Conservation (phyloP, 2,329 filamentous ascomycete species). For the Epichloe baconii region DNA sequence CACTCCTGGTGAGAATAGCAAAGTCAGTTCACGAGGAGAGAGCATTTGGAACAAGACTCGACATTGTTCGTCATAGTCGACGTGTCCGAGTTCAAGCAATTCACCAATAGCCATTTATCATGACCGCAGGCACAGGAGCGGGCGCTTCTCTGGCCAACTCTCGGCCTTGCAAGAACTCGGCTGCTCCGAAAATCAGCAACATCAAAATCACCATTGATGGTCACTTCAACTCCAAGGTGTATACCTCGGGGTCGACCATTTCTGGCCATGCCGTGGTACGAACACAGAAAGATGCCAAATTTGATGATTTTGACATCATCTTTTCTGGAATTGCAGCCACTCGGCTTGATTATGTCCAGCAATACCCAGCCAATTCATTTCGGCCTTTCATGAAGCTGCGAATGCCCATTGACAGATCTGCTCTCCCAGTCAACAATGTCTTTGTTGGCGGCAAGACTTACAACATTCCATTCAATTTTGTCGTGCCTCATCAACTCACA, state of each 20-base stretch:
- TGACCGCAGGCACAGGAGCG: background rate
- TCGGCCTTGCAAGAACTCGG: background rate
- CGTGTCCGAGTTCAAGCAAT: background rate
- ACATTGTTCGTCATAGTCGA: background rate
- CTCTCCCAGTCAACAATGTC: constrained; percentile 33
- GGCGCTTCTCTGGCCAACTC: background rate
- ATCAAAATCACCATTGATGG: constrained; percentile 37
- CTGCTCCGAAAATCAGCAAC: constrained; percentile 5
- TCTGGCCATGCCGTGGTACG: constrained; percentile 35
- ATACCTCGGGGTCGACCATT: constrained; percentile 40
- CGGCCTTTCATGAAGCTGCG: constrained; percentile 43
- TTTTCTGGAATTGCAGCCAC: constrained; percentile 39
- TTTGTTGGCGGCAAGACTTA: constrained; percentile 36
- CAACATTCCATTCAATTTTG: constrained; percentile 44
- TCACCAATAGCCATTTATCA: background rate
- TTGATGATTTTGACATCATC: constrained; percentile 38
- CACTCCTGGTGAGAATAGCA: background rate
- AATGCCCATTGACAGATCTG: constrained; percentile 36
- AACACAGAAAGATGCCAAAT: constrained; percentile 31
- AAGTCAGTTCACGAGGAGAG: too few relatives aligned
- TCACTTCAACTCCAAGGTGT: constrained; percentile 42
- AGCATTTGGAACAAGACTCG: too few relatives aligned
- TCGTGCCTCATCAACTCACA: constrained; percentile 44
- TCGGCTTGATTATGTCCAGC: constrained; percentile 36
- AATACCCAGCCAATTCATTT: constrained; percentile 31